These are phyloP conservation scores for Achaetomiella virescens DNA, from an alignment of 495 filamentous ascomycete genomes.

Conservation along the genomic window DNA sequence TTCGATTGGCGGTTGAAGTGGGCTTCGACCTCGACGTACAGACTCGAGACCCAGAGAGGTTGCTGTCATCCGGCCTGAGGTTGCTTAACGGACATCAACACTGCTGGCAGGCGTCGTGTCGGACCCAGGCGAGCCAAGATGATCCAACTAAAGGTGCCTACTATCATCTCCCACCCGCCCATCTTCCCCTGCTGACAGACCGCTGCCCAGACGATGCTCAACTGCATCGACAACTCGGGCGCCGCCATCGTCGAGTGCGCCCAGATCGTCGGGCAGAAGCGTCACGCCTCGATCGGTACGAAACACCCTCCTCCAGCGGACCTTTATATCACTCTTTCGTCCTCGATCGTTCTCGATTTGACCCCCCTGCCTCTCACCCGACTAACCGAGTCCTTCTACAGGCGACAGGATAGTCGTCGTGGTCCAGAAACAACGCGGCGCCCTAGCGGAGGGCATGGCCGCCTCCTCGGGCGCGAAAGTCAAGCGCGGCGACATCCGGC, in stretches of 20 bases:
- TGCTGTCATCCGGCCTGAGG: neutral
- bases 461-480: slow-evolving; percentile 73
- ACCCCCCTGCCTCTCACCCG: neutral
- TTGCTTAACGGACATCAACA: slow-evolving; percentile 1
- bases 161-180: no score
- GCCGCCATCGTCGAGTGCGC: slow-evolving; percentile 96
- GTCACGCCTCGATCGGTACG: slow-evolving; percentile 83
- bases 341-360: neutral
- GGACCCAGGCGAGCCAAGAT: slow-evolving; percentile 52
- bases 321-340: neutral
- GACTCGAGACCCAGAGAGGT: no score
- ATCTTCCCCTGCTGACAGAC: slow-evolving; percentile 9
- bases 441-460: slow-evolving; percentile 47
- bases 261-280: slow-evolving; percentile 84
- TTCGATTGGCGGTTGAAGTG: neutral
- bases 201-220: slow-evolving; percentile 84
- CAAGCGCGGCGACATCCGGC: slow-evolving; percentile 90
- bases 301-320: neutral
- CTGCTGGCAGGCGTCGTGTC: slow-evolving; percentile 2
- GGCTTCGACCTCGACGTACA: neutral
- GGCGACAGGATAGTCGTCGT: slow-evolving; percentile 97
- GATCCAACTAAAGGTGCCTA: slow-evolving; percentile 96
- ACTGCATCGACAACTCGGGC: slow-evolving; percentile 99
- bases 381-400: no score
- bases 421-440: slow-evolving; percentile 85